These are phyloP conservation scores for Linanthus parryae DNA, from an alignment of 148 eudicot genomes.

Conservation along the genomic window DNA sequence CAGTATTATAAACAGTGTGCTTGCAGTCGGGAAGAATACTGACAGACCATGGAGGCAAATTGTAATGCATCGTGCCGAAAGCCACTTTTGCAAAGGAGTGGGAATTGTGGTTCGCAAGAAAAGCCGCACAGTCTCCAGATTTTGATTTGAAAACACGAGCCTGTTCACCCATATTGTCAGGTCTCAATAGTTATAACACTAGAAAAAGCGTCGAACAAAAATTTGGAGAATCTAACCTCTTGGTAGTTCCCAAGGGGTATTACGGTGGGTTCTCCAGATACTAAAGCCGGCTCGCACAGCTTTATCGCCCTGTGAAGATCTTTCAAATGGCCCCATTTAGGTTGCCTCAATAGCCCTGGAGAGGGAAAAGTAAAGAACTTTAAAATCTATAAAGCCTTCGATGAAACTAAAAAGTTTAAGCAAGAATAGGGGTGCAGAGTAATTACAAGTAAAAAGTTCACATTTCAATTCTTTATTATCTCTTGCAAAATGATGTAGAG, in stretches of 20 bases:
- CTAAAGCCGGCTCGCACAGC: conserved; percentile 71
- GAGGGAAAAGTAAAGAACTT: neutral
- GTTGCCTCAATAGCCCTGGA: conserved; percentile 61
- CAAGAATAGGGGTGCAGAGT: too few relatives aligned
- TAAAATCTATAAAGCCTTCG: too few relatives aligned
- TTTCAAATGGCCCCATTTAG: too few relatives aligned
- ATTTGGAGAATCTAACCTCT: conserved; percentile 55
- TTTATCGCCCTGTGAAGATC: conserved; percentile 78
- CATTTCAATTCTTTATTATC: neutral
- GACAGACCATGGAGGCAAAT: conserved; percentile 91
- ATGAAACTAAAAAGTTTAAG: too few relatives aligned
- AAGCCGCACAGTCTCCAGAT: conserved; percentile 67
- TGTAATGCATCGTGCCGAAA: conserved; percentile 43
- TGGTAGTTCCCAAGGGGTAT: conserved; percentile 42
- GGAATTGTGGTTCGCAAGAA: conserved; percentile 74
- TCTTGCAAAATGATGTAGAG: neutral
- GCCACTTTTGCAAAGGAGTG: conserved; percentile 44
- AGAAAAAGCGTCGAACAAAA: neutral
- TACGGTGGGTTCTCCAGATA: conserved; percentile 53
- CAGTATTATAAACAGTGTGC: conserved; percentile 76
- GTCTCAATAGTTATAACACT: neutral
- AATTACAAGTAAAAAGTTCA: neutral
- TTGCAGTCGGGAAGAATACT: conserved; percentile 94
- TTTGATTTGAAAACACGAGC: conserved; percentile 61
- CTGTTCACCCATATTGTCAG: conserved; percentile 31